Percentiles rank a stretch among this genome's conserved stretches.
These are phyloP conservation scores for Cladosporium sp. DNA, from an alignment of 2,329 filamentous ascomycete genomes.

Conservation along the genomic window DNA sequence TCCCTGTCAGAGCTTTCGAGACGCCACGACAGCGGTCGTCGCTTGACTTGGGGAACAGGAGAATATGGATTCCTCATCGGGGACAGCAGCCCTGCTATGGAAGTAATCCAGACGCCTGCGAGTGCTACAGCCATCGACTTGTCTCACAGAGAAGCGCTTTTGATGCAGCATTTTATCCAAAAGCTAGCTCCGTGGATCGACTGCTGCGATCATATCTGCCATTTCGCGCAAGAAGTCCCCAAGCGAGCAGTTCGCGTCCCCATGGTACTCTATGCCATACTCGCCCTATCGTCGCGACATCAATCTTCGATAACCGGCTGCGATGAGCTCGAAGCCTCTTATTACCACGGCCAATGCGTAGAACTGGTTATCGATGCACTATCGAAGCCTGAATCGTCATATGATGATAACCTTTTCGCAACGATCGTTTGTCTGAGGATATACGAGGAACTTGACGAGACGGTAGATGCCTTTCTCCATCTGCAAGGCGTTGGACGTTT, in stretches of 20 bases:
- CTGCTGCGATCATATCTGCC: constrained; percentile 30
- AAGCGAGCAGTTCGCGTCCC: constrained; percentile 29
- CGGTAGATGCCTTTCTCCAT: constrained; percentile 34
- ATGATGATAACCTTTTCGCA: constrained; percentile 31
- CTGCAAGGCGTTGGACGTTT: constrained; percentile 37
- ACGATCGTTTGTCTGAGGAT: constrained; percentile 33
- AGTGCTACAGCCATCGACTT: constrained; percentile 12
- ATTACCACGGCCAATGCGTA: constrained; percentile 33
- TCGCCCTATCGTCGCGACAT: constrained; percentile 35
- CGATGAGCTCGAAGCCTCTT: constrained; percentile 27
- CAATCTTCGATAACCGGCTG: constrained; percentile 24
- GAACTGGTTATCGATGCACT: constrained; percentile 33
- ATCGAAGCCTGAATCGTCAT: constrained; percentile 22
- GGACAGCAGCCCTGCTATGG: neutral
- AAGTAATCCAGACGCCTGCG: constrained; percentile 1
- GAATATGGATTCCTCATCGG: constrained; percentile 9
- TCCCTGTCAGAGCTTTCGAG: constrained; percentile 19
- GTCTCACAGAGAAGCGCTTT: constrained; percentile 18
- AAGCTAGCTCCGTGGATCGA: constrained; percentile 35
- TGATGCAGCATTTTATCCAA: constrained; percentile 29
- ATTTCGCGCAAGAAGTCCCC: constrained; percentile 32
- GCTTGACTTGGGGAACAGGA: constrained; percentile 5
- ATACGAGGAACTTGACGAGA: constrained; percentile 33
- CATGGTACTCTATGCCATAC: constrained; percentile 31
- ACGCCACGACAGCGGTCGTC: constrained; percentile 16